Evolutionary conservation across 192 early-diverging fungal species (phyloP).

Genomic region (Rhizophagus sp.): DNA sequence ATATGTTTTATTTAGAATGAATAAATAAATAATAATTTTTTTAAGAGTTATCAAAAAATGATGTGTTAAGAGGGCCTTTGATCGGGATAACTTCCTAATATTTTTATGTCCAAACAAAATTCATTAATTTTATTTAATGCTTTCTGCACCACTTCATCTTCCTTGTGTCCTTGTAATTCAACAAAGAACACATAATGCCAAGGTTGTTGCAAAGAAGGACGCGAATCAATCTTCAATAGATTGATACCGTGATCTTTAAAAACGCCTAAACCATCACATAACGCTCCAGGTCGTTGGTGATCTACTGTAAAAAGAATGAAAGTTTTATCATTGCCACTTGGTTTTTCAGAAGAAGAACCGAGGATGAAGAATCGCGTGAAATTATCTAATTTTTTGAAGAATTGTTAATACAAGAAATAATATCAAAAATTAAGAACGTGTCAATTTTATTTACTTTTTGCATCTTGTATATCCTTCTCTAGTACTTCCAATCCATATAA

Average conservation of each 20-base stretch:
- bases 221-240: conserved; percentile 89
- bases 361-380: conserved; percentile 93
- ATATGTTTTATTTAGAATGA: no score
- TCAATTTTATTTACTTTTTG: conserved; percentile 49
- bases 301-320: conserved; percentile 90
- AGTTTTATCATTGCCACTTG: conserved; percentile 75
- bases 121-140: conserved; percentile 71
- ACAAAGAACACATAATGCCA: conserved; percentile 98
- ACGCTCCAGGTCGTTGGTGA: conserved; percentile 82
- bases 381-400: conserved; percentile 55
- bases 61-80: conserved; percentile 24
- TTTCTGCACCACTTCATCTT: conserved; percentile 61
- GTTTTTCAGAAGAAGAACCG: conserved; percentile 61
- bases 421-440: background rate
- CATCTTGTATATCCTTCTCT: conserved; percentile 77
- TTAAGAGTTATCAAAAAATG: background rate
- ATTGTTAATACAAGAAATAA: background rate
- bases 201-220: conserved; percentile 73
- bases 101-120: conserved; percentile 72
- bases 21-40: background rate
- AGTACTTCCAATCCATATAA: conserved; percentile 81
- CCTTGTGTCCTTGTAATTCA: conserved; percentile 82
- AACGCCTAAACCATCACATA: conserved; percentile 81
- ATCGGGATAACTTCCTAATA: conserved; percentile 84
- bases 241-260: conserved; percentile 83